Base-by-base conservation (phyloP, 1,284 basidiomycete species). In the Ganoderma resinaceum region DNA sequence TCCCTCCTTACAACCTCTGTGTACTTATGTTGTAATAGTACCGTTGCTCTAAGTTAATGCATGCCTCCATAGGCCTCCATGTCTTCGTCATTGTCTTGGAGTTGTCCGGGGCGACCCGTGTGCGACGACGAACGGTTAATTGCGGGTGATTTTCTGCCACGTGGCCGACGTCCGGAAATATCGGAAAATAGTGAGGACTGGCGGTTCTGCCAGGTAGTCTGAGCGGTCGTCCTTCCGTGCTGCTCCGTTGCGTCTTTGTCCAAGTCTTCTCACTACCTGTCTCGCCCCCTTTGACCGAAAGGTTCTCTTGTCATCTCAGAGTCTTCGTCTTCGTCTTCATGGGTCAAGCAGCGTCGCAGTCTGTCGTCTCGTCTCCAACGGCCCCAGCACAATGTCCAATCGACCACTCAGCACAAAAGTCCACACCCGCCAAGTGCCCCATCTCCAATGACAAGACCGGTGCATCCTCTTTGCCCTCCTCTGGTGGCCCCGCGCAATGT, bases 341-440 rank as follows among this genome's bases (percentile, higher is more conserved):
- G 77, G 77, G 77, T 55, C 77, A 78, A 60, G 62, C 76, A 60
- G 64, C 75, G 3, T 78, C 77, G 0, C 72, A 72, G 60, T 66
- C 75, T 14, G 62, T 69, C 73, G 60, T 73, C 72, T 69, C 77
- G 14, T 53, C 76, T 8, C 75, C 78, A 42, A 78, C 81, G 7
- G 75, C 80, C 71, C 69, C 69, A 52, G 66, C 71, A 43, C 65
- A 66, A 63, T 84, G 82, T 74, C 84, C 84, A 33, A 78, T 85
- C n/a, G 75, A 79, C 66, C 80, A 81, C 69, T 72, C 75, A 46
- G 58, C 75, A n/a, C 58, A 61, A 3, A 55, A 71, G 46, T 33
- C 42, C 9, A n/a, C 62, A 40, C 70, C 26, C 68, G 82, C 83
- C 0, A 78, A 83, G 75, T 86, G 85, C 71, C 85, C 86, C 33